Evolutionary conservation across 495 filamentous ascomycete species (phyloP), one percentile per base, ranked within the genome.

Genomic region (Daldinia grandis): DNA sequence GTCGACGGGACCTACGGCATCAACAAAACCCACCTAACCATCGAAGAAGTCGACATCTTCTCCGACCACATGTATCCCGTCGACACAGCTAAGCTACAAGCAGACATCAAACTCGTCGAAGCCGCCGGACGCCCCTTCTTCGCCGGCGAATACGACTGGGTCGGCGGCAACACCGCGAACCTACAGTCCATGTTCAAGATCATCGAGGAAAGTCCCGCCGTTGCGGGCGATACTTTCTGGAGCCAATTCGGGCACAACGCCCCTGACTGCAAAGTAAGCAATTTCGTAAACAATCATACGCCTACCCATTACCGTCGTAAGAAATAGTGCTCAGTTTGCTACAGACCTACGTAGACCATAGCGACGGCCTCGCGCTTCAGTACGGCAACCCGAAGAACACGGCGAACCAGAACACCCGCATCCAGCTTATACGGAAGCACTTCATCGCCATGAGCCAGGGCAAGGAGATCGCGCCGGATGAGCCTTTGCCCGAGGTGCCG

Each of bases 1-100:
- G 77, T 87, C 24, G 85, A 87, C 62, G 85, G 85, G 17, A 86
- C 85, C 3, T 87, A 87, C 64, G 85, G 85, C 21, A 76, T 88
- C 61, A 87, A 87, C 78, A 75, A 63, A 54, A 82, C 80, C 15
- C 82, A 87, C 67, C 76, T 87, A 17, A 53, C 42, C 35, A 79
- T 87, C 58, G 58, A 76, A 15, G 82, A 82, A 68, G 74, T 88
- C 3, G 85, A 87, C 71, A 82, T 86, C 57, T 85, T 79, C 70
- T 82, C 80, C 17, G 78, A 88, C 68, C 86, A 88, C 68, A 86
- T 81, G 74, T 87, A 87, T 58, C 84, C 84, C 0, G 67, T 82
- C 61, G 79, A 84, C 55, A 78, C 78, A 19, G 73, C 76, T 14
- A 81, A 81, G 55, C 74, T 88, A 38, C 65, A 77, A 42, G 53